Conservation (phyloP, 371 early-diverging fungal species). For the Fennellomyces sp. region DNA sequence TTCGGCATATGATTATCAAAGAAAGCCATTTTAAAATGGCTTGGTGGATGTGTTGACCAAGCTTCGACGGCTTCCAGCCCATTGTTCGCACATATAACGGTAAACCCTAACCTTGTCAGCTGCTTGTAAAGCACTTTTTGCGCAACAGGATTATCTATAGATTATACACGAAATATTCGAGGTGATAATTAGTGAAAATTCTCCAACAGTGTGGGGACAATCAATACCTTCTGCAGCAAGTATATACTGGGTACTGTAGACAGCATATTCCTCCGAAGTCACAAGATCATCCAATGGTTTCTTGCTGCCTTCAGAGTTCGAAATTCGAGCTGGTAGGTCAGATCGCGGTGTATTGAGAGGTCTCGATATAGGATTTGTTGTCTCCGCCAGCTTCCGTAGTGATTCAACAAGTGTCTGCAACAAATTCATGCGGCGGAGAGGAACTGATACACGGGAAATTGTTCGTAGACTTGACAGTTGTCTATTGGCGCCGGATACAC, state of each 20-base stretch:
- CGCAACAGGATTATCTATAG: conserved; percentile 46
- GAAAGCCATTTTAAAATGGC: conserved; percentile 40
- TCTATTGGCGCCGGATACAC: background rate
- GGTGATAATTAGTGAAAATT: too few relatives aligned
- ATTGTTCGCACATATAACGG: conserved; percentile 47
- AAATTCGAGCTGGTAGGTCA: background rate
- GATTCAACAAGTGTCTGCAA: conserved; percentile 35
- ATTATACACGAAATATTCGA: background rate
- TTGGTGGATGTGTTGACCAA: conserved; percentile 30
- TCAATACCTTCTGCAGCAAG: conserved; percentile 49
- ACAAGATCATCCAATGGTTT: background rate
- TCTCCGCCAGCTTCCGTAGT: conserved; percentile 9
- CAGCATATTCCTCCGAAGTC: conserved; percentile 28
- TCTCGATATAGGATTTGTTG: background rate
- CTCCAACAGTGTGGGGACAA: too few relatives aligned
- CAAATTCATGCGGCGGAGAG: conserved; percentile 51
- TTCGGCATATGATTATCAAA: conserved; percentile 57
- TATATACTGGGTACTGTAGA: conserved; percentile 36
- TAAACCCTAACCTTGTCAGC: conserved; percentile 37
- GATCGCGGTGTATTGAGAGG: background rate
- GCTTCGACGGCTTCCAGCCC: conserved; percentile 42
- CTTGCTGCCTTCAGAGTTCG: background rate
- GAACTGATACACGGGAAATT: conserved; percentile 51
- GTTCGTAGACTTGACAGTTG: conserved; percentile 22
- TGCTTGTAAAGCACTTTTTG: conserved; percentile 45